Evolutionary conservation across 2,329 filamentous ascomycete genomes (phyloP), one percentile per base, ranked within the genome.

Genomic region (Alternaria arbusti): DNA sequence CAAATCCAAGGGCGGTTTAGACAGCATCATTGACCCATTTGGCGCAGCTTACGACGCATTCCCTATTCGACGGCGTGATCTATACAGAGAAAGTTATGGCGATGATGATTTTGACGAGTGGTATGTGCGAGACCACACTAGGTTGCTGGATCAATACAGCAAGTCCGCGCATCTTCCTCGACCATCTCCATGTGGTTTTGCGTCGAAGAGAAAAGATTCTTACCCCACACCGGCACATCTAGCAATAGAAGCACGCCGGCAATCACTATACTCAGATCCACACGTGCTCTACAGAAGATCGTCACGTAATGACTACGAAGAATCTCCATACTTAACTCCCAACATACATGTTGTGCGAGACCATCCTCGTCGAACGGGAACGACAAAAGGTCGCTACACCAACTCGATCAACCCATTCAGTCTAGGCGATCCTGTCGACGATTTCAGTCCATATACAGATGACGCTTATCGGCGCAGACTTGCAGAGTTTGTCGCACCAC

Each of bases 151-250:
- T 26, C 1, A 26, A 8, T 26, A 26, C 25, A 40, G 15, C 32
- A 40, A n/a, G 32, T 40, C 32, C 15, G 0, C 32, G 0, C 1
- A 40, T 40, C 32, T n/a, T n/a, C 1, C 32, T 40, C 15, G 0
- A 40, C 32, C 15, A n/a, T 40, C 3, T 40, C 0, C 32, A 0
- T 40, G 0, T 40, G 15, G 15, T n/a, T 0, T 6, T n/a, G 0
- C 32, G 1, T 0, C 15, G 8, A 40, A n/a, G 32, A 0, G 32
- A 40, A 2, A 40, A 40, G 0, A 40, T 2, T 40, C 32, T 3
- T 40, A 40, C 32, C 0, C 32, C 32, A 40, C 0, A 0, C 32
- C 32, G 32, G 15, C 32, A n/a, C 32, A 0, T 8, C 32, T 40
- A 40, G 32, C 32, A n/a, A 40, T 40, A 0, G 32, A 40, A 40